phyloP scores from a whole-genome alignment of 495 filamentous ascomycete species.

The Filosporella fistucella region DNA sequence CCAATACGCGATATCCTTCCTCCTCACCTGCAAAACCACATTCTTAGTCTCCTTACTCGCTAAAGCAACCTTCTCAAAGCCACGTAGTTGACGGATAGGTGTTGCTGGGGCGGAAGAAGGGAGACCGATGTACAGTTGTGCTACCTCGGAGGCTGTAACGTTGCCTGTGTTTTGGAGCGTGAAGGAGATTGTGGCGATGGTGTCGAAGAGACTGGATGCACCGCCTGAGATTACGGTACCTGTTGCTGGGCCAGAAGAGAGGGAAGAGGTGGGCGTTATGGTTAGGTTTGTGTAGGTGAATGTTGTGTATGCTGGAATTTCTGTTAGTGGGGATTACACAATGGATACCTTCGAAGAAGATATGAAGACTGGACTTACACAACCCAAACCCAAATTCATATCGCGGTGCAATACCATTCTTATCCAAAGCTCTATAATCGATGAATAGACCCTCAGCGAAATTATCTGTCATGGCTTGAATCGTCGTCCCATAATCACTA shows the following conservation, averaged over 20 bases:
- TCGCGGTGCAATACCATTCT: slow-evolving; percentile 64
- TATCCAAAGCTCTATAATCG: slow-evolving; percentile 69
- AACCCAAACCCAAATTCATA: slow-evolving; percentile 39
- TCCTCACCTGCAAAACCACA: slow-evolving; percentile 44
- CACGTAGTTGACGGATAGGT: slow-evolving; percentile 65
- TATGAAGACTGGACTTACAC: slow-evolving; percentile 72
- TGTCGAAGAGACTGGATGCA: slow-evolving; percentile 58
- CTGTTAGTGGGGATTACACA: neutral
- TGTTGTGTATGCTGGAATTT: slow-evolving; percentile 52
- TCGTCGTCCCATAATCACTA: slow-evolving; percentile 52
- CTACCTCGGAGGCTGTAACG: slow-evolving; percentile 59
- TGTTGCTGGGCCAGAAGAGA: slow-evolving; percentile 21
- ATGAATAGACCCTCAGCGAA: slow-evolving; percentile 63
- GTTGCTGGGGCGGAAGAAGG: too few species aligned
- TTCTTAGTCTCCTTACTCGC: slow-evolving; percentile 54
- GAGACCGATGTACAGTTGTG: slow-evolving; percentile 58
- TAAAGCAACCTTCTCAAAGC: slow-evolving; percentile 65
- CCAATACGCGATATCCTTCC: slow-evolving; percentile 1
- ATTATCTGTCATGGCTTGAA: slow-evolving; percentile 62
- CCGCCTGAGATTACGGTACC: slow-evolving; percentile 48
- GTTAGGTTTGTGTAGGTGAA: slow-evolving; percentile 48
- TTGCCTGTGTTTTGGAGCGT: slow-evolving; percentile 49
- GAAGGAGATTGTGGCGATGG: slow-evolving; percentile 44
- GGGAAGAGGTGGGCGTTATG: slow-evolving; percentile 54
- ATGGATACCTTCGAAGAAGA: too few species aligned